phyloP scores from a whole-genome alignment of 129 eudicot species.

The Rutidosis leptorrhynchoides region DNA sequence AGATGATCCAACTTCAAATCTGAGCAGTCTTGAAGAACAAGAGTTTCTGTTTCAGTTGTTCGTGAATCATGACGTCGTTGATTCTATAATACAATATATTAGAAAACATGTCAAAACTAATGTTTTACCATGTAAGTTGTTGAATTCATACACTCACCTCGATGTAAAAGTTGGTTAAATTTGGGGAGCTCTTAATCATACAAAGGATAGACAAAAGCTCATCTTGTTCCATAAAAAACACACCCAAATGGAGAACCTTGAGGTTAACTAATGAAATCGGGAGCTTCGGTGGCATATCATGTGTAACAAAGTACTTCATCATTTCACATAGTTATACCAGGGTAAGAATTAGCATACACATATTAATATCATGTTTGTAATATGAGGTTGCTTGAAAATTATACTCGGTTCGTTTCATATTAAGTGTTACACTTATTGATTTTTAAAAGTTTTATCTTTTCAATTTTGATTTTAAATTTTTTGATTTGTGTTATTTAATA shows the following conservation, averaged over 20 bases:
- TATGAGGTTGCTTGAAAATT: no score
- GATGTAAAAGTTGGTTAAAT: background rate
- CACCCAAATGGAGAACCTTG: background rate
- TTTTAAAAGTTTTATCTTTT: no score
- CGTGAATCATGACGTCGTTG: background rate
- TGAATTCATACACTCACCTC: background rate
- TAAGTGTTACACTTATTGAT: no score
- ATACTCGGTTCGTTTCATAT: background rate
- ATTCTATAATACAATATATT: background rate
- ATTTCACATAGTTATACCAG: background rate
- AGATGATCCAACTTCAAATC: constrained; percentile 7
- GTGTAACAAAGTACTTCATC: background rate
- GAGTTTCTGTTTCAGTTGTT: background rate
- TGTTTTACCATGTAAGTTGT: background rate
- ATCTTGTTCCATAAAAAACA: background rate
- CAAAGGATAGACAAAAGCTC: background rate
- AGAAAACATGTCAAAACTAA: no score
- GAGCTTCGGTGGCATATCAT: background rate
- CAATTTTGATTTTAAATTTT: no score
- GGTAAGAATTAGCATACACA: background rate
- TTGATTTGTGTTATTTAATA: no score
- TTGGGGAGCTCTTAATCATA: constrained; percentile 6
- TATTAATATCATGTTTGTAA: no score
- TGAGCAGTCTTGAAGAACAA: background rate
- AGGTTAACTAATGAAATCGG: background rate